Evolutionary conservation across 305 asterid genomes (phyloP).

Genomic region (Solanum chacoense): DNA sequence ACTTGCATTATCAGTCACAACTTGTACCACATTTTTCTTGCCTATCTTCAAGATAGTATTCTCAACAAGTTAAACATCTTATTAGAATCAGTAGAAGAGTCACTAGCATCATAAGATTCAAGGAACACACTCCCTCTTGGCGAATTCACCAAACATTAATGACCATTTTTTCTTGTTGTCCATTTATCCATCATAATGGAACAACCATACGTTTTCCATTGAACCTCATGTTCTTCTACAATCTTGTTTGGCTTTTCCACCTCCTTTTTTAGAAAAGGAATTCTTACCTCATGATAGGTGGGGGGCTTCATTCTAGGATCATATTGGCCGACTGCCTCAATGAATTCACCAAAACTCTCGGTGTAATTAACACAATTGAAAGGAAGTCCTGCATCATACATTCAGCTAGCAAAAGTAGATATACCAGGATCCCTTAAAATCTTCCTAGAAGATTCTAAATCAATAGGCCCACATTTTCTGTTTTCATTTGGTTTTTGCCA

Average conservation of each 20-base stretch:
- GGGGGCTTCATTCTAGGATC: background rate
- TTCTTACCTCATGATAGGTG: background rate
- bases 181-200: background rate
- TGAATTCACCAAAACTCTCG: background rate
- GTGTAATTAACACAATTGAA: background rate
- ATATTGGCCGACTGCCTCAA: background rate
- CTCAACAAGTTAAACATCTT: background rate
- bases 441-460: background rate
- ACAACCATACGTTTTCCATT: background rate
- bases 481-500: background rate
- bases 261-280: background rate
- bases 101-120: background rate
- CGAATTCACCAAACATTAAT: background rate
- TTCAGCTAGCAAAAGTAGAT: background rate
- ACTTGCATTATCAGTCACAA: background rate
- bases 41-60: background rate
- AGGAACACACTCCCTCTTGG: background rate
- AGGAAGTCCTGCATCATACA: background rate
- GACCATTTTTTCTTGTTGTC: background rate
- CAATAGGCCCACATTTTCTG: background rate
- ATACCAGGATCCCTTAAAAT: background rate
- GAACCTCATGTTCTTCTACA: background rate
- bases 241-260: background rate
- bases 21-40: background rate
- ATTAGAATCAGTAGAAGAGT: background rate